Evolutionary conservation across 352 stramenopile species (phyloP).

Genomic region (Phytophthora sansomeana): DNA sequence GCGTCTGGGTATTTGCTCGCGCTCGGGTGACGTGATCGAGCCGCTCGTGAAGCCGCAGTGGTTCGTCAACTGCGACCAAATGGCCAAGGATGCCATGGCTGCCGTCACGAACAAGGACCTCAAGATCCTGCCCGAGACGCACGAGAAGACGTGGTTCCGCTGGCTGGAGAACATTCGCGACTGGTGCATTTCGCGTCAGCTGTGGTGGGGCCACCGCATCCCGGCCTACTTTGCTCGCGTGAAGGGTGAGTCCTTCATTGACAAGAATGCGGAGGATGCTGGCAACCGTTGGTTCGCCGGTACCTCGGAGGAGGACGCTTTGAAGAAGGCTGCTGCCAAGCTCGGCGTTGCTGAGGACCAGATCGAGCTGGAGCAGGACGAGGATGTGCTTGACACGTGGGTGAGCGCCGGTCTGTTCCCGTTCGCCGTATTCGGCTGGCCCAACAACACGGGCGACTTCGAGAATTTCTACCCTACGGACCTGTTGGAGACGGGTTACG

Average conservation of each 20-base stretch:
- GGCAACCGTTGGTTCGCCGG: conserved; percentile 79
- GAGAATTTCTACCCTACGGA: conserved; percentile 96
- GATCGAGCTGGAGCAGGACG: conserved; percentile 95
- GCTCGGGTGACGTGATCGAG: conserved; percentile 99
- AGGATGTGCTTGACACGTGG: conserved; percentile 99
- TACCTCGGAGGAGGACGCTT: conserved; percentile 88
- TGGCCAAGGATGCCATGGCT: conserved; percentile 86
- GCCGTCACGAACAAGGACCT: conserved; percentile 87
- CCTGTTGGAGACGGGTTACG: conserved; percentile 98
- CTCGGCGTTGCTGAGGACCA: conserved; percentile 63
- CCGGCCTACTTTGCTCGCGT: conserved; percentile 98
- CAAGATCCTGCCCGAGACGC: conserved; percentile 77
- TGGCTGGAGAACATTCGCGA: conserved; percentile 99
- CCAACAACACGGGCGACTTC: conserved; percentile 70
- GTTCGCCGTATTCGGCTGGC: conserved; percentile 89
- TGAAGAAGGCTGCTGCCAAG: conserved; percentile 83
- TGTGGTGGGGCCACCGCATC: conserved; percentile 99
- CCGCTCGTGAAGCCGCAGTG: conserved; percentile 99
- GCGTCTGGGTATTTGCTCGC: conserved; percentile 97
- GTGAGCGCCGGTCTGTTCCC: conserved; percentile 98
- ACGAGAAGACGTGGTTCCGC: conserved; percentile 97
- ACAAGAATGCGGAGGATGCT: conserved; percentile 74
- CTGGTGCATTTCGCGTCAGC: conserved; percentile 99
- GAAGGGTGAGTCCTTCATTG: conserved; percentile 74
- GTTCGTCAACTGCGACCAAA: conserved; percentile 92